Base-by-base conservation (phyloP, 2,329 filamentous ascomycete species). In the Fusarium torulosum region DNA sequence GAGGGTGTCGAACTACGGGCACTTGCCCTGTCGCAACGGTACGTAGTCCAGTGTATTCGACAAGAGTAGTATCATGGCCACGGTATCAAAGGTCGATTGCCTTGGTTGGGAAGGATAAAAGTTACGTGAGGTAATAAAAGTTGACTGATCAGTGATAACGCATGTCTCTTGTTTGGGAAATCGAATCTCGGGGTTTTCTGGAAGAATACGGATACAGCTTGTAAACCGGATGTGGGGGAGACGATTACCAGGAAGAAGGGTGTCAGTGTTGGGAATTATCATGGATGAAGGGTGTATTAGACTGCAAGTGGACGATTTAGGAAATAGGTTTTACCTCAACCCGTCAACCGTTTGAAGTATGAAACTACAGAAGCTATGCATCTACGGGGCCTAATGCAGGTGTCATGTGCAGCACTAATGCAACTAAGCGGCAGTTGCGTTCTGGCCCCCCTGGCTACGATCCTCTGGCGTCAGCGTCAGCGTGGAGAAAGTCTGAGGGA, bases 221-320 rank as follows among this genome's bases (percentile, higher is more conserved):
- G 70, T 62, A 46, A 59, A 58, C 54, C 53, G 47, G 42, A 62
- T 59, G 59, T 63, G 66, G 45, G 45, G 61, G 58, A 63, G 68
- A 65, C 29, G 23, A 56, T 19, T 37, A 52, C 44, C 44, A 62
- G 23, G 46, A 53, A 46, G 19, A 45, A 41, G 27, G 54, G 38
- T 33, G 53, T 53, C 41, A 37, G 40, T 20, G 23, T 25, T 35
- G 29, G 25, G 25, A 53, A 13, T 42, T 37, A 38, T 23, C 61
- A 45, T 63, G 51, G 56, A 54, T 65, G 13, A 49, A 71, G 69
- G 66, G 70, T 72, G 70, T 54, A 53, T 64, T 59, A 44, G 55
- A 37, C 65, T 73, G 71, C 71, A 72, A 45, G 63, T 59, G 42
- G 71, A 73, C 67, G 44, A 8, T 68, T 70, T 72, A 70, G 71